Evolutionary conservation across 768 basidiomycete species (phyloP), one percentile per base, ranked within the genome.

Genomic region (Pseudohyphozyma bogoriensis): DNA sequence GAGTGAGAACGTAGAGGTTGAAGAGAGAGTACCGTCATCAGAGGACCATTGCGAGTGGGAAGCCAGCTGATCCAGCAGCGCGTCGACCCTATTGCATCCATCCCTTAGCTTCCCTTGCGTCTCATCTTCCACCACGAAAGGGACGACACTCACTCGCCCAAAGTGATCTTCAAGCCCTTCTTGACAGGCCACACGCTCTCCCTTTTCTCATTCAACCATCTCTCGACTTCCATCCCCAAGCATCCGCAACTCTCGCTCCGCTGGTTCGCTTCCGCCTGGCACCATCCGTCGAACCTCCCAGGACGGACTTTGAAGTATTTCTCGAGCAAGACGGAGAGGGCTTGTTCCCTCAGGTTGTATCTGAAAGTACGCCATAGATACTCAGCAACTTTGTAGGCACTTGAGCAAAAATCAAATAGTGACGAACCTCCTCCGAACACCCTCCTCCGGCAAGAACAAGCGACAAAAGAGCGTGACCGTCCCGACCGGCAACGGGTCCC

Each of bases 401-500:
- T 28, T 11, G 47, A 13, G 3, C 28, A 15, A 13, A n/a, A n/a
- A n/a, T 15, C 28, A 33, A 13, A 33, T n/a, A 47, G 11, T 20
- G 20, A 42, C 66, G 67, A 85, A 92, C 71, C 82, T 82, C 28
- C 91, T 78, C 20, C 79, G 73, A 1, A 75, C 68, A 61, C 91
- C 87, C 58, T 88, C 83, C 62, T 91, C 84, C 0, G 91, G 89
- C 69, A 91, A 92, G n/a, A 93, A 75, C 7, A 90, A 73, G 10
- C 82, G 80, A 68, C 92, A 83, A 33, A 88, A 73, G 8, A 79
- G 78, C 18, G 78, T 76, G 12, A 83, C 81, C 0, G 82, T 83
- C 6, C 79, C 78, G 0, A 71, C 69, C 0, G 81, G 80, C 26
- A 85, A 44, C 9, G 68, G 62, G 46, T 70, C 60, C 49, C 44